Evolutionary conservation across 345 rosid species (phyloP), one percentile per base, ranked within the genome.

Genomic region (Eucalyptus leucophloia): DNA sequence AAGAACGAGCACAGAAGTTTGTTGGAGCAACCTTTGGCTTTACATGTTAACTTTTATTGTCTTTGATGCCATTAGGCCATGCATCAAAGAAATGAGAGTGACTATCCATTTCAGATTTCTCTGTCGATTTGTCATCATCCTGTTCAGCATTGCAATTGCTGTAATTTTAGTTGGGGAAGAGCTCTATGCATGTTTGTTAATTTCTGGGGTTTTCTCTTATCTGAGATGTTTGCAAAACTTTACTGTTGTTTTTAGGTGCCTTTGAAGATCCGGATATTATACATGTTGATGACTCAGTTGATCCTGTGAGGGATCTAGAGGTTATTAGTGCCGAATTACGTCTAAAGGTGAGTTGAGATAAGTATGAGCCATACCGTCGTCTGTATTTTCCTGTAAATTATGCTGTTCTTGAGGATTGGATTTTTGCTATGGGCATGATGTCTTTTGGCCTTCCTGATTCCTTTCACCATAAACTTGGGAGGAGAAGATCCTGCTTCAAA

Each of bases 241-340:
- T 17, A 53, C 62, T 34, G 26, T 21, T 58, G 53, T 83, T 82
- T 89, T 8, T 89, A 98, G 99, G 99, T 89, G 99, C 99, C 87
- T 98, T 98, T 92, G 99, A 98, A 91, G 99, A 98, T 94, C 89
- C 99, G 19, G 99, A 98, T 89, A 95, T 98, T 90, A 94, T 98
- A 89, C 99, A 98, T 91, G 99, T 98, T 7, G 99, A 98, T 93
- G 99, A 98, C 90, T 34, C 95, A 56, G 93, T 98, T 53, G 99
- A 98, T 91, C 99, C 99, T 87, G 99, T 97, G 60, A 94, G 99
- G 93, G 99, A 98, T 91, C 92, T 97, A 56, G 99, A 97, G 94
- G 91, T 94, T 91, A 97, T 98, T 69, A 93, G 94, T 92, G 95
- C 91, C 62, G 99, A 98, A 90, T 89, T 98, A 89, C 95, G 99